Evolutionary conservation across 2,329 filamentous ascomycete genomes (phyloP).

Genomic region (Xylaria sp.): DNA sequence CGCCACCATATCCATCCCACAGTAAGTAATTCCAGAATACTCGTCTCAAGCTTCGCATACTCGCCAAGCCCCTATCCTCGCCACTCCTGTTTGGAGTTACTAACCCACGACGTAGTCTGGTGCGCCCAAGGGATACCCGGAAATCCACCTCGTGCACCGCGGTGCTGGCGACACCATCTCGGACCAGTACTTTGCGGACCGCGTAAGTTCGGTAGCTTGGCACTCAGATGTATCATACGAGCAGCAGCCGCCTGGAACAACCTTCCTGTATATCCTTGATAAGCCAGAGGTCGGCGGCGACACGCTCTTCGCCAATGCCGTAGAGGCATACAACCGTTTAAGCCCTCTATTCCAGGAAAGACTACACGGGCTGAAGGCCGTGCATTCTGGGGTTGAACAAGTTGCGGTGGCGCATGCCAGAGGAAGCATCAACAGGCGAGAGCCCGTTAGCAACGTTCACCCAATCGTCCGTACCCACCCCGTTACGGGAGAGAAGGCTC

Average conservation of each 20-base stretch:
- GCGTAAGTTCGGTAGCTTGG: slow-evolving; percentile 87
- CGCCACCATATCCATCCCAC: slow-evolving; percentile 85
- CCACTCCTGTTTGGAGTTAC: neutral
- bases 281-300: slow-evolving; percentile 83
- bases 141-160: slow-evolving; percentile 83
- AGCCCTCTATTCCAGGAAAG: slow-evolving; percentile 82
- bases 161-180: slow-evolving; percentile 71
- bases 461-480: slow-evolving; percentile 86
- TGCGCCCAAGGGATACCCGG: slow-evolving; percentile 76
- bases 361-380: slow-evolving; percentile 81
- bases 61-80: neutral
- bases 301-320: slow-evolving; percentile 83
- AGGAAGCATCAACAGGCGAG: slow-evolving; percentile 77
- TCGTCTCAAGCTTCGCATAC: neutral
- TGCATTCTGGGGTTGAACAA: slow-evolving; percentile 87
- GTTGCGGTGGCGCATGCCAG: slow-evolving; percentile 73
- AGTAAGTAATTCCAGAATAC: neutral
- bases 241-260: slow-evolving; percentile 87
- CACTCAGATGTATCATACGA: slow-evolving; percentile 92
- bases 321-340: slow-evolving; percentile 82
- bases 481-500: slow-evolving; percentile 82
- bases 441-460: slow-evolving; percentile 79
- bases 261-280: slow-evolving; percentile 89
- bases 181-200: slow-evolving; percentile 69
- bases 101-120: slow-evolving; percentile 61